Percentiles rank a stretch among this genome's conserved stretches.
Evolutionary conservation across 345 rosid species (phyloP).

Genomic region (Erysimum cheiranthoides): DNA sequence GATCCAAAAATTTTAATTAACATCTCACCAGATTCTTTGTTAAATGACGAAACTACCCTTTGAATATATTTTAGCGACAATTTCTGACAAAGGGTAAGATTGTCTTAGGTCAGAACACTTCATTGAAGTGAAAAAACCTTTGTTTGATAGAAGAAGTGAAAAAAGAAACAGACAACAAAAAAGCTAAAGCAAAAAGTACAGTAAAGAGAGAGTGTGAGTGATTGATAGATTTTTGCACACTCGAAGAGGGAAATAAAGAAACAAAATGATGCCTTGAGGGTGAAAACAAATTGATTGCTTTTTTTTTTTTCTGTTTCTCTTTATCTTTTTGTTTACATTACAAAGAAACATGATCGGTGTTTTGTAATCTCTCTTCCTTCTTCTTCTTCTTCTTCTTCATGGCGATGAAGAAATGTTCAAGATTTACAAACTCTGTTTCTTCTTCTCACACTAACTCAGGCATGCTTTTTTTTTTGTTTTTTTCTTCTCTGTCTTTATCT

Average conservation of each 20-base stretch:
- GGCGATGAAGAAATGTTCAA: constrained; percentile 36
- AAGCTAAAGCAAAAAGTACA: constrained; percentile 47
- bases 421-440: constrained; percentile 26
- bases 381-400: constrained; percentile 30
- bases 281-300: constrained; percentile 47
- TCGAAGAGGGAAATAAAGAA: constrained; percentile 34
- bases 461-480: constrained; percentile 28
- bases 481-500: background rate
- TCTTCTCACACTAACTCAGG: constrained; percentile 37
- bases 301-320: background rate
- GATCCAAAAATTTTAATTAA: constrained; percentile 26
- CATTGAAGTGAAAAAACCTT: constrained; percentile 46
- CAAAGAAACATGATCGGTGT: constrained; percentile 44
- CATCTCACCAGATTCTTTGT: constrained; percentile 5
- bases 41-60: constrained; percentile 32
- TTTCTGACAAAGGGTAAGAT: constrained; percentile 47
- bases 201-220: constrained; percentile 35
- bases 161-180: constrained; percentile 46
- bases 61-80: constrained; percentile 9
- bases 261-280: constrained; percentile 52
- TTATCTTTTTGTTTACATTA: constrained; percentile 44
- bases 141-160: constrained; percentile 41
- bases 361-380: constrained; percentile 29
- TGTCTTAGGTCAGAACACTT: constrained; percentile 46
- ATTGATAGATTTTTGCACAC: constrained; percentile 38